Evolutionary conservation across 1,139 yeast genomes (phyloP).

Genomic region (Fermentozyma sake): DNA sequence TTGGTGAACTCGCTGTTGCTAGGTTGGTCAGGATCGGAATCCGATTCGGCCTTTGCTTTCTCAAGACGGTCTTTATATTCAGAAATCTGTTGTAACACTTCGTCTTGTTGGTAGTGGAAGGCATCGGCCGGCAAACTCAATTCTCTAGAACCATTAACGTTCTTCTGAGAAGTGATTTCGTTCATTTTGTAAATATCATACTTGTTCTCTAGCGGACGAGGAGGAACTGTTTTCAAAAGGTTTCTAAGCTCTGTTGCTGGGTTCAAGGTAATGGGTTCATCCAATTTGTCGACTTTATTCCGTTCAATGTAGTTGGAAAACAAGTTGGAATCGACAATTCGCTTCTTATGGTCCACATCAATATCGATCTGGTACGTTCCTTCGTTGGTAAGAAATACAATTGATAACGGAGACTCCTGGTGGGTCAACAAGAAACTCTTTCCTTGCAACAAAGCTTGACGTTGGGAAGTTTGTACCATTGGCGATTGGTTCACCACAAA

Average conservation of each 20-base stretch:
- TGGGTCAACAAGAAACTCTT: constrained; percentile 17
- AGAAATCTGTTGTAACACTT: constrained; percentile 13
- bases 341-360: constrained; percentile 12
- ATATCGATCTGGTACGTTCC: constrained; percentile 16
- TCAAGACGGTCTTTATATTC: constrained; percentile 15
- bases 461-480: constrained; percentile 26
- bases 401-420: constrained; percentile 15
- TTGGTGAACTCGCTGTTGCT: too few relatives aligned
- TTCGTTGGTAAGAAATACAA: constrained; percentile 14
- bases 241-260: constrained; percentile 5
- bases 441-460: constrained; percentile 26
- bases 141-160: constrained; percentile 16
- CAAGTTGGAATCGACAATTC: constrained; percentile 23
- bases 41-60: too few relatives aligned
- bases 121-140: constrained; percentile 15
- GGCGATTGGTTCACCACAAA: constrained; percentile 24
- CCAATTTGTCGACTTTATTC: constrained; percentile 12
- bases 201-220: too few relatives aligned
- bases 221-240: constrained; percentile 4
- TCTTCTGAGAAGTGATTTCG: constrained; percentile 11
- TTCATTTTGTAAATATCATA: too few relatives aligned
- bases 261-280: constrained; percentile 2
- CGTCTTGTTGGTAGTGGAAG: constrained; percentile 20
- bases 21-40: too few relatives aligned
- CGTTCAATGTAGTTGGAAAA: constrained; percentile 20